Evolutionary conservation across 768 basidiomycete species (phyloP), one percentile per base, ranked within the genome.

Genomic region (Hypsizygus marmoreus): DNA sequence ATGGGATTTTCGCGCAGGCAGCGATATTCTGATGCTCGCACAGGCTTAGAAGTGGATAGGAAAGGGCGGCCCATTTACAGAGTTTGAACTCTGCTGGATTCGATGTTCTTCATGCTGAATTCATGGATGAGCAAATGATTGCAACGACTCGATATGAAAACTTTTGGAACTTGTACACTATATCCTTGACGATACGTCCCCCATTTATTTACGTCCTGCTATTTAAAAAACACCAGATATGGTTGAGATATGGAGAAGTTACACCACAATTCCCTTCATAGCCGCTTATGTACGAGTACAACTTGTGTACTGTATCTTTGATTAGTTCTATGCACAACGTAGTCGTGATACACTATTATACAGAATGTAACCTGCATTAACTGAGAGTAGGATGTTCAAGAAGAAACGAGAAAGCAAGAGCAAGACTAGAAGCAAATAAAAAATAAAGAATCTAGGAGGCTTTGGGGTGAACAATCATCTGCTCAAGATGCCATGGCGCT

Each of bases 31-130:
- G 77, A 81, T 59, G 69, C 74, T 11, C 61, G 66, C 14, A 76
- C 71, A 13, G 78, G 78, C 5, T 68, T 54, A 13, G 77, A 79
- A 56, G 81, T 81, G 39, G 81, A 83, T 64, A 63, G 74, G 53
- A 63, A 75, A 28, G 83, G 84, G 45, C 70, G 78, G 41, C 77
- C 75, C 17, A 65, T 82, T 41, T 74, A 77, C 61, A 68, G 76
- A 38, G 66, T 77, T 35, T 77, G 53, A 70, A 5, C 12, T 9
- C 13, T 31, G 20, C 12, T 14, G n/a, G 25, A 17, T 30, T n/a
- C 9, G 11, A 24, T 2, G 11, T 41, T 31, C 32, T 30, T 16
- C 9, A 12, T 20, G 13, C 14, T 17, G 9, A 23, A 10, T 8
- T 9, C n/a, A 17, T 20, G 12, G 13, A 28, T 17, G n/a, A 40